Evolutionary conservation across 2,329 filamentous ascomycete species (phyloP).

Genomic region (Fusarium tuaranense): DNA sequence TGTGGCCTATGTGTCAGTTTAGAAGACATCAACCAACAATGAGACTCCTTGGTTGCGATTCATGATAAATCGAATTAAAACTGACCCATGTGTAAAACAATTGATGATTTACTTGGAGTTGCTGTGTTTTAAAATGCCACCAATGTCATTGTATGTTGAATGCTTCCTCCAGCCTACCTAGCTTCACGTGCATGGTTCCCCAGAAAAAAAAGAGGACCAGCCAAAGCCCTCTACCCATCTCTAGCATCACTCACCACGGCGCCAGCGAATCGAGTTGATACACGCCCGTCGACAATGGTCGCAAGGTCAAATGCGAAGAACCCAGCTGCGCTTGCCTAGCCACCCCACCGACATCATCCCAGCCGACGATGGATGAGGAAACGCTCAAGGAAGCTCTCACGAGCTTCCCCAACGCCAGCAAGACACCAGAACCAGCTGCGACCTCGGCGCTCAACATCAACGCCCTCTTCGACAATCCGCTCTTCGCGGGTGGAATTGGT

Average conservation of each 20-base stretch:
- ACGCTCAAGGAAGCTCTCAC: constrained; percentile 26
- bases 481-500: constrained; percentile 82
- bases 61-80: neutral
- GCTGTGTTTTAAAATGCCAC: neutral
- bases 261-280: constrained; percentile 3
- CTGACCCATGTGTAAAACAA: neutral
- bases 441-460: constrained; percentile 61
- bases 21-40: neutral
- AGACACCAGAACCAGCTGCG: constrained; percentile 47
- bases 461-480: constrained; percentile 71
- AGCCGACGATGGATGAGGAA: constrained; percentile 33
- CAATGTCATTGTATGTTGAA: neutral
- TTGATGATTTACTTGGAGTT: neutral
- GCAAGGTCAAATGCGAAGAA: constrained; percentile 20
- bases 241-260: neutral
- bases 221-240: neutral
- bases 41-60: neutral
- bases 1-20: neutral
- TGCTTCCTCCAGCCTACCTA: neutral
- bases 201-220: constrained; percentile 31
- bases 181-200: constrained; percentile 28
- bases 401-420: constrained; percentile 43
- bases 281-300: neutral
- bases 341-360: constrained; percentile 4
- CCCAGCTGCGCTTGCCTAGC: constrained; percentile 6